Conservation (phyloP, 2,329 filamentous ascomycete species). For the Epichloe amarillans region DNA sequence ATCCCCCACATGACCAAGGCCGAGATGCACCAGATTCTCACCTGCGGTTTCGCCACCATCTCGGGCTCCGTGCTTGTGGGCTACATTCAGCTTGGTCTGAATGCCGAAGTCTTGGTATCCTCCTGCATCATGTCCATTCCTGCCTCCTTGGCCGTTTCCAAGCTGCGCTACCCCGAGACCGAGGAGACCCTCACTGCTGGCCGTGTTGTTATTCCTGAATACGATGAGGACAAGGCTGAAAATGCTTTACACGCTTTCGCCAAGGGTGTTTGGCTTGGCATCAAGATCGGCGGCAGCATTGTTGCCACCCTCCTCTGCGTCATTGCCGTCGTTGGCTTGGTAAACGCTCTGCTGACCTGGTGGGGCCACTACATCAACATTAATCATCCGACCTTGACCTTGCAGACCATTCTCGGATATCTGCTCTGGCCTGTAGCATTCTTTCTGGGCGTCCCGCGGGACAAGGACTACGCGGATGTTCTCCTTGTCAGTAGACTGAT, state of each 20-base stretch:
- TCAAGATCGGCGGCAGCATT: conserved; percentile 81
- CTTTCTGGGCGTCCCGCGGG: conserved; percentile 62
- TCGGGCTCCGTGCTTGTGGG: conserved; percentile 76
- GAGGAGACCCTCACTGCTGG: conserved; percentile 78
- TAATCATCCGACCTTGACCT: conserved; percentile 50
- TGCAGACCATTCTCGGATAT: conserved; percentile 67
- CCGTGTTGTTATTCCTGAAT: conserved; percentile 66
- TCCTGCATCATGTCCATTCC: conserved; percentile 95
- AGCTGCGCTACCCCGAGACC: conserved; percentile 78
- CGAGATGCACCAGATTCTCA: conserved; percentile 87
- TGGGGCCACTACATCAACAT: conserved; percentile 71
- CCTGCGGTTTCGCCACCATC: conserved; percentile 84
- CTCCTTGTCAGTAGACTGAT: conserved; percentile 67
- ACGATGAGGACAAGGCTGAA: conserved; percentile 59
- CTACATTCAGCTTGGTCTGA: conserved; percentile 74
- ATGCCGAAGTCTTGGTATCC: conserved; percentile 72
- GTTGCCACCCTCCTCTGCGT: conserved; percentile 69
- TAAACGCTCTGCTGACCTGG: conserved; percentile 71
- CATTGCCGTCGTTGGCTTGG: conserved; percentile 59
- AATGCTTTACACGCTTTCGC: conserved; percentile 78
- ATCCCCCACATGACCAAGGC: conserved; percentile 73
- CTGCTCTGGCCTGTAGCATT: conserved; percentile 67
- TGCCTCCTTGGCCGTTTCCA: conserved; percentile 76
- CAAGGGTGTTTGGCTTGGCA: conserved; percentile 71
- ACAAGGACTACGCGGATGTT: conserved; percentile 47